Percentiles rank a stretch among this genome's conserved stretches.
These are phyloP conservation scores for Colletotrichum brevisporum DNA, from an alignment of 2,329 filamentous ascomycete species.

Conservation along the genomic window DNA sequence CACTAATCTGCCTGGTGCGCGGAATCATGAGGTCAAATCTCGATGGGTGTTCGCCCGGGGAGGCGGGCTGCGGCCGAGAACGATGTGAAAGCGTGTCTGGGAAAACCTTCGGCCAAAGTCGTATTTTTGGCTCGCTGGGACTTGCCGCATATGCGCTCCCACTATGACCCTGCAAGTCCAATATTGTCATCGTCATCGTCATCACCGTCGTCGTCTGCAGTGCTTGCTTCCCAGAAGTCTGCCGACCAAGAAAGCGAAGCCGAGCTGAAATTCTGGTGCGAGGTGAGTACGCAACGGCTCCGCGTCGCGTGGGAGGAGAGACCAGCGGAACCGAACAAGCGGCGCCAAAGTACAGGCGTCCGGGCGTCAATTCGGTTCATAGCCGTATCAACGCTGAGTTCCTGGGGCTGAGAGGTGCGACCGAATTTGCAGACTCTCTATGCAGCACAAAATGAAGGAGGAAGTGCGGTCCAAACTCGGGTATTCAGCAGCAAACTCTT, in stretches of 20 bases:
- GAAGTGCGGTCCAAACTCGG: neutral
- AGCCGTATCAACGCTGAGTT: too few species aligned
- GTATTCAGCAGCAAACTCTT: neutral
- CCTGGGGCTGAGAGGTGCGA: too few species aligned
- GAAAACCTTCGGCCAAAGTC: neutral
- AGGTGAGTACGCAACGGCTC: too few species aligned
- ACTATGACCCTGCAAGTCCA: neutral
- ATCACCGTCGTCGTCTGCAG: neutral
- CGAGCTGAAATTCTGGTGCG: too few species aligned
- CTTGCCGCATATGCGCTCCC: slow-evolving; percentile 1
- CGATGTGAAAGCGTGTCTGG: neutral
- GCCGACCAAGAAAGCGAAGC: too few species aligned
- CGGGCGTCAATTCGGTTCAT: too few species aligned
- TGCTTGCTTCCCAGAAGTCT: neutral
- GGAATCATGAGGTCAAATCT: neutral
- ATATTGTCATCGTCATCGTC: neutral
- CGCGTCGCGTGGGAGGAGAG: too few species aligned
- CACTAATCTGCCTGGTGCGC: neutral
- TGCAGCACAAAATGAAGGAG: neutral
- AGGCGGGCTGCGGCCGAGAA: neutral
- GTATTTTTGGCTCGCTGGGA: neutral
- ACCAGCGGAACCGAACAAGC: too few species aligned
- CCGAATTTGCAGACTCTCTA: too few species aligned
- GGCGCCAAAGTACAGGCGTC: too few species aligned
- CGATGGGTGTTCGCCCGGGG: neutral